These are phyloP conservation scores for Penicillium janthinellum DNA, from an alignment of 2,329 filamentous ascomycete genomes.

Conservation along the genomic window DNA sequence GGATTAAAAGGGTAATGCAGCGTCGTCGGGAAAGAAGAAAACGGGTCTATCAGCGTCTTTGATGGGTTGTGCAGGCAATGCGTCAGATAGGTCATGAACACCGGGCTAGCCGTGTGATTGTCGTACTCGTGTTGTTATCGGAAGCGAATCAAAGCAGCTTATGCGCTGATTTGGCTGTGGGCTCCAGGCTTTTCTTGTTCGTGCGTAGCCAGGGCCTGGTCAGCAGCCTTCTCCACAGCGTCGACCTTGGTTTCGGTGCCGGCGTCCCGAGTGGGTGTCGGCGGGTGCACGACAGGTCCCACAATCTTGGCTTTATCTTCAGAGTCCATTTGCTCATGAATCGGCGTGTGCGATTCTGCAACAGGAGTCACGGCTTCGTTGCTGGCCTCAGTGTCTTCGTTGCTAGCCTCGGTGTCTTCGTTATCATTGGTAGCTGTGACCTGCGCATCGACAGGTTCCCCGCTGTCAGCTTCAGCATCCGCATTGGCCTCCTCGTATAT, in stretches of 20 bases:
- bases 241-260: background rate
- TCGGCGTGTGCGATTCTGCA: background rate
- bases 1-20: constrained; percentile 11
- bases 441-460: background rate
- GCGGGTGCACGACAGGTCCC: background rate
- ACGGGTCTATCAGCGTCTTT: constrained; percentile 8
- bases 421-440: background rate
- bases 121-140: constrained; percentile 14
- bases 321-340: background rate
- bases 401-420: background rate
- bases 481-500: constrained; percentile 27
- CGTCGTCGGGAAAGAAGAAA: background rate
- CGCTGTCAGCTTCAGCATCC: constrained; percentile 5
- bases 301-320: constrained; percentile 3
- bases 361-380: background rate
- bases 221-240: background rate
- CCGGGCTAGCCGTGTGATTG: constrained; percentile 15
- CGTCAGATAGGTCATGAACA: constrained; percentile 20
- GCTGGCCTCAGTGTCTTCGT: background rate
- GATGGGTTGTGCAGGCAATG: constrained; percentile 10
- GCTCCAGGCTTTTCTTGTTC: background rate
- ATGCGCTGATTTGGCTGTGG: constrained; percentile 5
- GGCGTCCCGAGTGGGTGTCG: background rate
- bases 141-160: constrained; percentile 4
- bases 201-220: background rate